phyloP scores from a whole-genome alignment of 2,329 filamentous ascomycete species.

The Fusarium sp. region DNA sequence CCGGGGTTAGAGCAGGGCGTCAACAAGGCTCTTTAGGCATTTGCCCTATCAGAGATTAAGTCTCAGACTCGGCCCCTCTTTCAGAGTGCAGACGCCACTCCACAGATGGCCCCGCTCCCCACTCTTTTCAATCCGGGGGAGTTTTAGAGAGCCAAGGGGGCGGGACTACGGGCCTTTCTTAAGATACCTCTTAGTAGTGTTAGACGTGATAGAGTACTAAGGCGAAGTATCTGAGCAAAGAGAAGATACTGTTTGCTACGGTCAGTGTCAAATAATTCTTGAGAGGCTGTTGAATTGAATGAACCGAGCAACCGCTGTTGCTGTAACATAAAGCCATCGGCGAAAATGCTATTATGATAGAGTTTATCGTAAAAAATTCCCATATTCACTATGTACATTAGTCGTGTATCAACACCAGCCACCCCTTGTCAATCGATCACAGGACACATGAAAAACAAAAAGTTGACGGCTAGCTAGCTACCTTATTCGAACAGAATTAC shows the following conservation, averaged over 20 bases:
- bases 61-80: slow-evolving; percentile 16
- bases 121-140: slow-evolving; percentile 40
- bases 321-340: background rate
- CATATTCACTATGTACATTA: background rate
- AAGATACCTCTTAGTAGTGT: background rate
- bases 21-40: slow-evolving; percentile 4
- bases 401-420: slow-evolving; percentile 10
- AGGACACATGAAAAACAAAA: slow-evolving; percentile 14
- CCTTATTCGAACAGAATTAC: background rate
- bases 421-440: slow-evolving; percentile 17
- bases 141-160: slow-evolving; percentile 9
- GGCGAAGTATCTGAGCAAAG: background rate
- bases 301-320: background rate
- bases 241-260: background rate
- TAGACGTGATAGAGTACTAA: slow-evolving; percentile 7
- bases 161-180: background rate
- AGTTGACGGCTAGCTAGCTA: slow-evolving; percentile 8
- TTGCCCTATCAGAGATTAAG: slow-evolving; percentile 33
- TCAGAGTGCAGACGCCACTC: slow-evolving; percentile 19
- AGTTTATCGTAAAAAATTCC: background rate
- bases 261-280: background rate
- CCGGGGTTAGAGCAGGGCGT: slow-evolving; percentile 30
- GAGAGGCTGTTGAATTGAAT: background rate
- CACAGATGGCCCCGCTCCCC: slow-evolving; percentile 13
- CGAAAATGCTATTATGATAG: background rate